Evolutionary conservation across 257 asterid species (phyloP).

Genomic region (Cordia subcordata): DNA sequence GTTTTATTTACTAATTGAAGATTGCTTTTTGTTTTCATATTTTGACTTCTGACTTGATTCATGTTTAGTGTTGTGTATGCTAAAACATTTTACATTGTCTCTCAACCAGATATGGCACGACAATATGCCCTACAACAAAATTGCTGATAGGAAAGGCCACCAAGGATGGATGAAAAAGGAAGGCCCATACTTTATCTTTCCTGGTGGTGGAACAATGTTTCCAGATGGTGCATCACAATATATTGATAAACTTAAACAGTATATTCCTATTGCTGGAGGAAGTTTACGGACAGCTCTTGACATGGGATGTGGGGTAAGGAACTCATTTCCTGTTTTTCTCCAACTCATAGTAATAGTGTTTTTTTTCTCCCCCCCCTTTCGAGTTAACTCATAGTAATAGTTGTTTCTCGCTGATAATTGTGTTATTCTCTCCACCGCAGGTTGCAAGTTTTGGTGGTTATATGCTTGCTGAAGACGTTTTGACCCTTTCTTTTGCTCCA

Average conservation of each 20-base stretch:
- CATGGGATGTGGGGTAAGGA: constrained; percentile 95
- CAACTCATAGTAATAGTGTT: background rate
- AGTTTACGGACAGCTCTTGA: constrained; percentile 91
- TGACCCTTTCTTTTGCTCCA: constrained; percentile 93
- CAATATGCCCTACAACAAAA: constrained; percentile 87
- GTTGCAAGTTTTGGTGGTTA: constrained; percentile 99
- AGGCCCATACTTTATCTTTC: constrained; percentile 82
- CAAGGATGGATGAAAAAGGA: constrained; percentile 98
- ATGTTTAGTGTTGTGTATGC: background rate
- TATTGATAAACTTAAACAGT: constrained; percentile 90
- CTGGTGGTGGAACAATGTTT: constrained; percentile 98
- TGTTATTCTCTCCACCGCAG: constrained; percentile 32
- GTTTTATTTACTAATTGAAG: background rate
- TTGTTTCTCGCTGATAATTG: background rate
- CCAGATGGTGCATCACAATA: constrained; percentile 91
- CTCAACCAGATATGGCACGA: constrained; percentile 84
- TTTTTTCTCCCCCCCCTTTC: too few relatives aligned
- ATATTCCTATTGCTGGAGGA: constrained; percentile 86
- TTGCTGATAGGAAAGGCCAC: constrained; percentile 96
- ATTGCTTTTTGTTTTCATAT: background rate
- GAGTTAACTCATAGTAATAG: background rate
- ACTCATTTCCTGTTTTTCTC: background rate
- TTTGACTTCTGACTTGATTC: background rate
- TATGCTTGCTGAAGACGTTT: constrained; percentile 73
- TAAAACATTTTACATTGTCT: constrained; percentile 1